Percentiles rank a stretch among this genome's conserved stretches.
Evolutionary conservation across 805 yeast genomes (phyloP).

Genomic region (Wickerhamomyces xylosicus): DNA sequence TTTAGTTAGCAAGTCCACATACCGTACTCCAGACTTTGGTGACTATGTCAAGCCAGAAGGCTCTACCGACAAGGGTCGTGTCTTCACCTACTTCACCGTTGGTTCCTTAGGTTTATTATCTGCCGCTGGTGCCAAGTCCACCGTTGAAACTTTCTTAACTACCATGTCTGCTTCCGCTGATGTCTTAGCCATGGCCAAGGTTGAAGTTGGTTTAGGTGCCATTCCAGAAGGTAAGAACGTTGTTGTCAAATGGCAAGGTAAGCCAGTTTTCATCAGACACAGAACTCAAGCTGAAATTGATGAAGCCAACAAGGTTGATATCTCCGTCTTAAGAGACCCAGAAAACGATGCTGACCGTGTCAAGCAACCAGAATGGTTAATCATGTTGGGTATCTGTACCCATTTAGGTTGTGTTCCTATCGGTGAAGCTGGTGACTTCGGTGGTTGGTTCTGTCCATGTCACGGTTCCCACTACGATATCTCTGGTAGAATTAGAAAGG

Average conservation of each 20-base stretch:
- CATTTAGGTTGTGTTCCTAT: slow-evolving; percentile 99
- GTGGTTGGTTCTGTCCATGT: slow-evolving; percentile 99
- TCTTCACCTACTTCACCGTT: slow-evolving; percentile 92
- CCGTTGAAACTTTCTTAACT: slow-evolving; percentile 85
- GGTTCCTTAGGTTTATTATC: slow-evolving; percentile 87
- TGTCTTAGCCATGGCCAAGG: slow-evolving; percentile 98
- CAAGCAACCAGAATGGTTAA: slow-evolving; percentile 94
- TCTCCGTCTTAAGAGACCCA: slow-evolving; percentile 83
- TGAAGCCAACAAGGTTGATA: slow-evolving; percentile 83
- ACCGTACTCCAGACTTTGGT: slow-evolving; percentile 86
- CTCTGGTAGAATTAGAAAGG: slow-evolving; percentile 99
- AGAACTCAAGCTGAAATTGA: slow-evolving; percentile 88
- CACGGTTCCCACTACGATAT: slow-evolving; percentile 99
- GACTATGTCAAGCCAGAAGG: slow-evolving; percentile 64
- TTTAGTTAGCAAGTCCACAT: slow-evolving; percentile 54
- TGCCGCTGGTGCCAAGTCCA: slow-evolving; percentile 93
- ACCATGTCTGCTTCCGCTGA: slow-evolving; percentile 98
- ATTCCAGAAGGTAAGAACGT: slow-evolving; percentile 98
- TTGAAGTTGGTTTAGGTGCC: slow-evolving; percentile 87
- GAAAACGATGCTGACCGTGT: slow-evolving; percentile 90
- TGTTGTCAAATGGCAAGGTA: slow-evolving; percentile 99
- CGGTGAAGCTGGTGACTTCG: slow-evolving; percentile 99
- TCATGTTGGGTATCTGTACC: slow-evolving; percentile 99
- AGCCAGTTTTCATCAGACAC: slow-evolving; percentile 99
- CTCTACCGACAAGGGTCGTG: slow-evolving; percentile 70